Conservation (phyloP, 2,329 filamentous ascomycete species). For the Neonectria sp. region DNA sequence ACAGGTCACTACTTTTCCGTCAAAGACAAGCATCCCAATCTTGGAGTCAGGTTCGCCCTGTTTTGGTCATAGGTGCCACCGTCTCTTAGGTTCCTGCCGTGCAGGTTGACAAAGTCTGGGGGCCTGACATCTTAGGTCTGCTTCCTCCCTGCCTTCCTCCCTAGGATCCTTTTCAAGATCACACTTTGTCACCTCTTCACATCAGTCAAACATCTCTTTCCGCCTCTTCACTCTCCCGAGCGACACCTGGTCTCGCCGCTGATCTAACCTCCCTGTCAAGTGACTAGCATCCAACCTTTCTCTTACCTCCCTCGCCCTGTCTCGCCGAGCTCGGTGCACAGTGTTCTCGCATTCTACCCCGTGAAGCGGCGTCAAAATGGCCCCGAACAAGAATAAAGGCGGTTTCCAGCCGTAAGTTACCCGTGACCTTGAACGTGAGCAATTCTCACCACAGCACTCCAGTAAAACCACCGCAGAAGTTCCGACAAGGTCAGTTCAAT, state of each 20-base stretch:
- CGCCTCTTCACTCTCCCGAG: neutral
- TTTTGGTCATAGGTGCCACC: neutral
- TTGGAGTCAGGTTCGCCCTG: neutral
- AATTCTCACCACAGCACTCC: neutral
- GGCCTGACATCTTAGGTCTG: neutral
- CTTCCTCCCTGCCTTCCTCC: neutral
- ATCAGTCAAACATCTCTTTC: neutral
- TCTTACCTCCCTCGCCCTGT: neutral
- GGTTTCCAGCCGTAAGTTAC: conserved; percentile 34
- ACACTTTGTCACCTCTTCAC: neutral
- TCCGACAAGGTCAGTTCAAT: conserved; percentile 28
- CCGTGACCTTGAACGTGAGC: neutral
- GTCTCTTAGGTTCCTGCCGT: neutral
- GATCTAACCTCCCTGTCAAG: neutral
- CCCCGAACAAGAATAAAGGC: conserved; percentile 33
- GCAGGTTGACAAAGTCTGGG: neutral
- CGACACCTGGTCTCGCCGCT: neutral
- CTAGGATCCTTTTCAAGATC: neutral
- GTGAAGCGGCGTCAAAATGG: neutral
- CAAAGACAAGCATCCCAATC: neutral
- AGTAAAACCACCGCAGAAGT: conserved; percentile 23
- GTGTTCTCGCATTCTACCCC: neutral
- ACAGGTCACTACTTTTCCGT: neutral
- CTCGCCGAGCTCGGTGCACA: neutral
- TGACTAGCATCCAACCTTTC: neutral